Conservation (phyloP, 306 rosid genomes). For the Cicer arietinum region DNA sequence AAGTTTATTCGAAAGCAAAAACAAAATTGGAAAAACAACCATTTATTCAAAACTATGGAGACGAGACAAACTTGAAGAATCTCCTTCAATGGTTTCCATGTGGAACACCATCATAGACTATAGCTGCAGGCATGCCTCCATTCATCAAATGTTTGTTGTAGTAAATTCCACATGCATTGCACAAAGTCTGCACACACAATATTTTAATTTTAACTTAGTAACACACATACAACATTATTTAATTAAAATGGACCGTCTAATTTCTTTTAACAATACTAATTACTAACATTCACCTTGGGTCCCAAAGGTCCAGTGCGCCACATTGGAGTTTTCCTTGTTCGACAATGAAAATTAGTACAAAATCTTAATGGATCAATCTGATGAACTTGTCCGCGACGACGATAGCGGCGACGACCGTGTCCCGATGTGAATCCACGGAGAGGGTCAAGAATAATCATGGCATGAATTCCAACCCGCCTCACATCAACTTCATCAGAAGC, state of each 20-base stretch:
- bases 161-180: constrained; percentile 51
- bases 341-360: constrained; percentile 42
- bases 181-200: constrained; percentile 40
- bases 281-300: constrained; percentile 18
- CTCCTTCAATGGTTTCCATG: neutral
- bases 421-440: neutral
- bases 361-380: neutral
- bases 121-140: neutral
- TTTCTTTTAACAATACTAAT: no score
- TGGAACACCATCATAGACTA: neutral
- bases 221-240: no score
- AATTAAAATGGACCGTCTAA: no score
- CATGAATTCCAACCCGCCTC: no score
- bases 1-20: neutral
- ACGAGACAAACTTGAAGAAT: constrained; percentile 1
- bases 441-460: no score
- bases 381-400: neutral
- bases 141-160: constrained; percentile 33
- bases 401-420: neutral
- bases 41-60: neutral
- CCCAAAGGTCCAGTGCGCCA: constrained; percentile 54
- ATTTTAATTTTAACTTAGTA: no score
- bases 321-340: constrained; percentile 38
- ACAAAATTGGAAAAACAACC: neutral
- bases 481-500: no score